Percentiles rank a stretch among this genome's conserved stretches.
These are phyloP conservation scores for Nannochloris sp. DNA, from an alignment of 139 green algal genomes.

Conservation along the genomic window DNA sequence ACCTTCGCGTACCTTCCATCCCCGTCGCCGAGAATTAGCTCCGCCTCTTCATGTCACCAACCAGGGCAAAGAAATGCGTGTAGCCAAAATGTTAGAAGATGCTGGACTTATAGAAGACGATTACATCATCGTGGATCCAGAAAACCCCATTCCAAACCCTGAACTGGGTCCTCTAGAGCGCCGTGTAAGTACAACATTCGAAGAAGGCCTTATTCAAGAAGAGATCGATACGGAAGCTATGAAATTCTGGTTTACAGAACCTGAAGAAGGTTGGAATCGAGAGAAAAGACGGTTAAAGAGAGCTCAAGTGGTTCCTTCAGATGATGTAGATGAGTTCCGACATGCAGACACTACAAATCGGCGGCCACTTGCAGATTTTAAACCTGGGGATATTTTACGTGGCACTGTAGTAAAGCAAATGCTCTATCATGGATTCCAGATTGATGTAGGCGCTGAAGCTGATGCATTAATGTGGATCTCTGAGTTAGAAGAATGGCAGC, in stretches of 20 bases:
- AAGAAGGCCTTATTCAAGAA: slow-evolving; percentile 24
- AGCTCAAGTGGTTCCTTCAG: neutral
- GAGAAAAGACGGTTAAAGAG: slow-evolving; percentile 19
- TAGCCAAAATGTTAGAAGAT: neutral
- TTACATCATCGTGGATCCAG: slow-evolving; percentile 18
- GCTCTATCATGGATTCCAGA: slow-evolving; percentile 15
- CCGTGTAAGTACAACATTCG: slow-evolving; percentile 16
- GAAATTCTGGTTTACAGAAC: slow-evolving; percentile 39
- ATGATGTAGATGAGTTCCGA: neutral
- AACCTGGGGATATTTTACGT: slow-evolving; percentile 9
- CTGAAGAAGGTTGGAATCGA: slow-evolving; percentile 18
- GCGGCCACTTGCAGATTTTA: slow-evolving; percentile 2
- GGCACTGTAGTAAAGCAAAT: slow-evolving; percentile 10
- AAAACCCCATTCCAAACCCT: slow-evolving; percentile 6
- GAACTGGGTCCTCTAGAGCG: slow-evolving; percentile 22
- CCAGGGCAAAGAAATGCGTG: slow-evolving; percentile 14
- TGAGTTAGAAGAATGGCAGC: slow-evolving; percentile 9
- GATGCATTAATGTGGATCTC: slow-evolving; percentile 17
- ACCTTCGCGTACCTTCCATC: neutral
- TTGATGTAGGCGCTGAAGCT: slow-evolving; percentile 23
- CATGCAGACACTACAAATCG: neutral
- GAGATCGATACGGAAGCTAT: slow-evolving; percentile 20
- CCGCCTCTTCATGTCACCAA: slow-evolving; percentile 15
- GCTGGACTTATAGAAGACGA: slow-evolving; percentile 7
- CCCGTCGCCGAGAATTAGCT: neutral